Base-by-base conservation (phyloP, 805 yeast species). In the Ogataea paraovalis region DNA sequence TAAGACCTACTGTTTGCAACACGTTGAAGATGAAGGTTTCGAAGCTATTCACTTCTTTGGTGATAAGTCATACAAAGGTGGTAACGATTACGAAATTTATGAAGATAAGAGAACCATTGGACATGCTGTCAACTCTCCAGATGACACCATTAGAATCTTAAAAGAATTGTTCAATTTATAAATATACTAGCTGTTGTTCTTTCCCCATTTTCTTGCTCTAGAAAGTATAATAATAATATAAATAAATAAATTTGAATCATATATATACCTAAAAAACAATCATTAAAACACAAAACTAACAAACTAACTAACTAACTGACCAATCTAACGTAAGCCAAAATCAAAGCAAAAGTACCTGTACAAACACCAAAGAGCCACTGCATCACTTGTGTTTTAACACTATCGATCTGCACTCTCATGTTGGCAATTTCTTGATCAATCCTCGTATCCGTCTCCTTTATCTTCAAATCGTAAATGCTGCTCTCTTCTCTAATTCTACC, bases 351-450 rank as follows among this genome's bases (percentile, higher is more conserved):
- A 1, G 97, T 87, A 85, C 98, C 99, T 1, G 98, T 91, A 62
- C 96, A 87, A 18, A 94, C 97, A 74, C 98, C 98, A 58, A 94
- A 89, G 53, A 94, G 76, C 99, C 99, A 94, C 69, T 94, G 99
- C 83, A 90, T 80, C 43, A 94, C 97, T 65, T 94, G 97, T 2
- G 96, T 88, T 70, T 94, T 94, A 28, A 92, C 96, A 39, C 88
- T 82, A 61, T 94, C 96, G 55, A 94, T 90, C 68, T 92, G 97
- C 75, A 91, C 87, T 67, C 87, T 91, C 80, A 94, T 87, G 63
- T 94, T 92, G 36, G 92, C 85, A 23, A 94, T 85, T 60, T 94
- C 99, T 67, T 94, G 96, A 64, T 94, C 97, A 46, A 94, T 91
- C 53, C 96, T 76, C 3, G 97, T 88, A 62, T 90, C 95, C 3